Evolutionary conservation across 2,329 filamentous ascomycete species (phyloP).

Genomic region (Diplodia corticola): DNA sequence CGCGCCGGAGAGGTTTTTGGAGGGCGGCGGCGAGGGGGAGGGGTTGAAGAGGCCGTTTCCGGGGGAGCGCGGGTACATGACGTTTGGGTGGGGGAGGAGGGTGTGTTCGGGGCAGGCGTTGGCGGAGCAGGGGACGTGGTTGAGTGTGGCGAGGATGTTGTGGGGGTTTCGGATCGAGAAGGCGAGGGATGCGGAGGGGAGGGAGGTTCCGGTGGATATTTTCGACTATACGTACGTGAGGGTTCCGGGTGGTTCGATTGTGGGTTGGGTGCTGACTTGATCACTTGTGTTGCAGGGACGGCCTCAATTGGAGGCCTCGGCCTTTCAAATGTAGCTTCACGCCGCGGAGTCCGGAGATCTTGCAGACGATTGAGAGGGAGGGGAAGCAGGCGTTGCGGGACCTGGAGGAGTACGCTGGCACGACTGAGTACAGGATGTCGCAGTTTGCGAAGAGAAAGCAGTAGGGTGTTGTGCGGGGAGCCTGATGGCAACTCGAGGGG

Average conservation of each 20-base stretch:
- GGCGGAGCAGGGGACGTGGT: conserved; percentile 61
- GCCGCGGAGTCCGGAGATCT: conserved; percentile 52
- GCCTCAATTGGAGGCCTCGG: conserved; percentile 59
- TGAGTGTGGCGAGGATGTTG: conserved; percentile 57
- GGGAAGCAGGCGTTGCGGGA: conserved; percentile 54
- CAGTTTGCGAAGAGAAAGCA: conserved; percentile 44
- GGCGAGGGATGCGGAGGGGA: conserved; percentile 44
- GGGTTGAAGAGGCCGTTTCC: conserved; percentile 34
- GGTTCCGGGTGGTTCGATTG: not conserved
- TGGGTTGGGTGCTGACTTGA: conserved; percentile 10
- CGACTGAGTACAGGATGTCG: conserved; percentile 58
- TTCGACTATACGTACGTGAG: conserved; percentile 58
- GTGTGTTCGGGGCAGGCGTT: conserved; percentile 61
- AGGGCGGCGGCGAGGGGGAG: conserved; percentile 32
- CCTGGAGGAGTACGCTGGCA: conserved; percentile 55
- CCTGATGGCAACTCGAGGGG: too few species aligned
- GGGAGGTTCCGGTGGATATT: conserved; percentile 56
- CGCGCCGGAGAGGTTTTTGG: conserved; percentile 36
- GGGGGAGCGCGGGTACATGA: conserved; percentile 54
- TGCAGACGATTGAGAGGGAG: conserved; percentile 54
- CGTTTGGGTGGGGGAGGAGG: conserved; percentile 57
- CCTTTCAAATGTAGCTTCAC: conserved; percentile 57
- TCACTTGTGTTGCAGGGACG: conserved; percentile 50
- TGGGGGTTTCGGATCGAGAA: conserved; percentile 58
- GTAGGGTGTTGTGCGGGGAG: too few species aligned